Percentiles rank a stretch among this genome's conserved stretches.
phyloP scores from a whole-genome alignment of 805 yeast genomes.

The Ogataea nakhonphanomensis region DNA sequence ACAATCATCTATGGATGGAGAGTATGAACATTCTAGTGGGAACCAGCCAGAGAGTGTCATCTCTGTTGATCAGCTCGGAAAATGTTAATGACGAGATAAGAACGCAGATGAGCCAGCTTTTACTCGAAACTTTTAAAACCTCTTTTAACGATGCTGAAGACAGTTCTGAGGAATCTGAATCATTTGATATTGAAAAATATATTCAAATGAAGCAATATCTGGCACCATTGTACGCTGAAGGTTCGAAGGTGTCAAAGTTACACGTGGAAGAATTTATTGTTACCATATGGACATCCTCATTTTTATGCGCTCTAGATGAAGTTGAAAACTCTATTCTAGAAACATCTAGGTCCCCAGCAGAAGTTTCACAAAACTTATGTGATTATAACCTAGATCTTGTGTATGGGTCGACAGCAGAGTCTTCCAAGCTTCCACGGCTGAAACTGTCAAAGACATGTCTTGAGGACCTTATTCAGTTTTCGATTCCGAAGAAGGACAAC shows the following conservation, averaged over 20 bases:
- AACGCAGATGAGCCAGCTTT: constrained; percentile 37
- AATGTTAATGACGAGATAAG: constrained; percentile 17
- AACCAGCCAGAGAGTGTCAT: constrained; percentile 34
- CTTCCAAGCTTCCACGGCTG: constrained; percentile 41
- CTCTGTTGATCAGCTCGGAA: constrained; percentile 15
- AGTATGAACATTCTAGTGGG: constrained; percentile 41
- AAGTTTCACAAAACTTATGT: constrained; percentile 37
- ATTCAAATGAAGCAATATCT: constrained; percentile 38
- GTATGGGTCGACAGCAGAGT: constrained; percentile 62
- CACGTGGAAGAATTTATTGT: constrained; percentile 43
- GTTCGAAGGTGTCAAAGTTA: constrained; percentile 21
- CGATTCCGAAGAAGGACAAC: constrained; percentile 26
- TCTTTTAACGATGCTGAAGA: constrained; percentile 36
- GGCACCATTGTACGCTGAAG: constrained; percentile 37
- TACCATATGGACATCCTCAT: constrained; percentile 57
- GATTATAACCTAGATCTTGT: constrained; percentile 43
- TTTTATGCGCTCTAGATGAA: constrained; percentile 54
- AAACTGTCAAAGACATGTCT: constrained; percentile 56
- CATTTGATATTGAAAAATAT: constrained; percentile 45
- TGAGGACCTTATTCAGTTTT: constrained; percentile 44
- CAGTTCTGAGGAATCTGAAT: constrained; percentile 34
- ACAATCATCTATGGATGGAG: constrained; percentile 52
- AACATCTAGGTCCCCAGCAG: constrained; percentile 26
- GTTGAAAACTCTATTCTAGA: constrained; percentile 37
- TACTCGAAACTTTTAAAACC: constrained; percentile 39